phyloP scores from a whole-genome alignment of 2,329 filamentous ascomycete species.

The Arthroderma sp. region DNA sequence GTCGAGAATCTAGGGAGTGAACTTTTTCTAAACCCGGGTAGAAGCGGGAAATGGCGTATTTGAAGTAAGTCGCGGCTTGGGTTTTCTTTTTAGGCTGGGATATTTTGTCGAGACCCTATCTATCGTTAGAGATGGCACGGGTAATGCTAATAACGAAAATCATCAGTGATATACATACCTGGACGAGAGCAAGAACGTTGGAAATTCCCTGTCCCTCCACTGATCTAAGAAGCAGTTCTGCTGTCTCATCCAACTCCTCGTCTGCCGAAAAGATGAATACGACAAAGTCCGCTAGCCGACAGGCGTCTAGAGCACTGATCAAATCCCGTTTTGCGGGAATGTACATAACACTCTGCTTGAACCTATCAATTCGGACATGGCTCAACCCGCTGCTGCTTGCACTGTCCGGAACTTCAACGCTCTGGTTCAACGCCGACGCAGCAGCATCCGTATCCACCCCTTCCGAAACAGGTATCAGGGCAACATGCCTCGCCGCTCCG shows the following conservation, averaged over 20 bases:
- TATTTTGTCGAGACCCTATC: constrained; percentile 53
- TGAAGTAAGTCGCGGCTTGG: constrained; percentile 67
- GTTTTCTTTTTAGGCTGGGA: constrained; percentile 67
- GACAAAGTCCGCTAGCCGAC: constrained; percentile 81
- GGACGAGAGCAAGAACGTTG: constrained; percentile 74
- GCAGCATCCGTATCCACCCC: constrained; percentile 56
- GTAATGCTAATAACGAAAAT: not conserved
- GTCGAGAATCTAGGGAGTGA: constrained; percentile 72
- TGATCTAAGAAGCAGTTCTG: constrained; percentile 71
- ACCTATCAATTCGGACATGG: constrained; percentile 66
- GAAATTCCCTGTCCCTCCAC: constrained; percentile 92
- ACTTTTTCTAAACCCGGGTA: constrained; percentile 87
- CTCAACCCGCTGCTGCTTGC: constrained; percentile 45
- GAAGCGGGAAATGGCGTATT: constrained; percentile 88
- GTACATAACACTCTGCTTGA: constrained; percentile 90
- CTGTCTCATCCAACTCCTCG: constrained; percentile 70
- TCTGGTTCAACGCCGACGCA: constrained; percentile 58
- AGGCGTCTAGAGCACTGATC: constrained; percentile 67
- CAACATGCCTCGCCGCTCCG: constrained; percentile 76
- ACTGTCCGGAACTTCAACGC: constrained; percentile 63
- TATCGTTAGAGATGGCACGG: not conserved
- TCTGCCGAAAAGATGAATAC: constrained; percentile 71
- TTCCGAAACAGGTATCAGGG: constrained; percentile 69
- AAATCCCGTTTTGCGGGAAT: constrained; percentile 61
- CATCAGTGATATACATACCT: constrained; percentile 27